Evolutionary conservation across 768 basidiomycete genomes (phyloP).

Genomic region (Cubamyces lactineus): DNA sequence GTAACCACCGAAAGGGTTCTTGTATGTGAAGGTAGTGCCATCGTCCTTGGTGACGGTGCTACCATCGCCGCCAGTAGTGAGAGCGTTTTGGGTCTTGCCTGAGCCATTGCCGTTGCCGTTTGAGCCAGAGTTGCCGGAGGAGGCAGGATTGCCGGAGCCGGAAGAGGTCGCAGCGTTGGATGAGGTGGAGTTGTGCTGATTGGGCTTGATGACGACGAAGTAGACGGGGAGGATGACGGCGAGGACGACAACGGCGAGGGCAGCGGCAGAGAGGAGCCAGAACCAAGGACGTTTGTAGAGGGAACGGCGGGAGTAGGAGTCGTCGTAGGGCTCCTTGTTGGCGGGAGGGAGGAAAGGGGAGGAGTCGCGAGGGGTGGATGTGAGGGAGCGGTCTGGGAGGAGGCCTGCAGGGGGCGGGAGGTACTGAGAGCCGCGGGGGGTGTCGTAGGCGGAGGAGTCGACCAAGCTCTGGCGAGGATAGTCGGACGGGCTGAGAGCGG

Average conservation of each 20-base stretch:
- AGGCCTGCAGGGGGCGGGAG: no score
- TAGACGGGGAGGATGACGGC: conserved; percentile 69
- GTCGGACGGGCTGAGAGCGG: no score
- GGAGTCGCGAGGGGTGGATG: no score
- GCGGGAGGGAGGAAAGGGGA: no score
- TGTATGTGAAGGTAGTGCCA: conserved; percentile 82
- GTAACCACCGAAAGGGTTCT: conserved; percentile 79
- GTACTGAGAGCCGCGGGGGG: no score
- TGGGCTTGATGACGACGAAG: conserved; percentile 58
- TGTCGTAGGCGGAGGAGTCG: no score
- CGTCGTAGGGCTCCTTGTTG: no score
- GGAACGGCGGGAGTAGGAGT: background rate
- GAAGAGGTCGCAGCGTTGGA: conserved; percentile 10
- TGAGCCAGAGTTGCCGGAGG: no score
- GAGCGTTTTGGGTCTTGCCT: conserved; percentile 28
- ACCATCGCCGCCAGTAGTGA: conserved; percentile 78
- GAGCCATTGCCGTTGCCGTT: no score
- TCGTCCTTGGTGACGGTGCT: conserved; percentile 76
- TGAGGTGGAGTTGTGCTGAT: conserved; percentile 21
- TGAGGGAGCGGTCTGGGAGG: no score
- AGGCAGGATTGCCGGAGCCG: conserved; percentile 3
- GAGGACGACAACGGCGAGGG: conserved; percentile 44
- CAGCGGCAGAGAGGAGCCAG: conserved; percentile 31
- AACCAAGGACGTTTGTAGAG: conserved; percentile 42
- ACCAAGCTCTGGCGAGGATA: no score